These are phyloP conservation scores for Metschnikowia hibisci DNA, from an alignment of 805 yeast species.

Conservation along the genomic window DNA sequence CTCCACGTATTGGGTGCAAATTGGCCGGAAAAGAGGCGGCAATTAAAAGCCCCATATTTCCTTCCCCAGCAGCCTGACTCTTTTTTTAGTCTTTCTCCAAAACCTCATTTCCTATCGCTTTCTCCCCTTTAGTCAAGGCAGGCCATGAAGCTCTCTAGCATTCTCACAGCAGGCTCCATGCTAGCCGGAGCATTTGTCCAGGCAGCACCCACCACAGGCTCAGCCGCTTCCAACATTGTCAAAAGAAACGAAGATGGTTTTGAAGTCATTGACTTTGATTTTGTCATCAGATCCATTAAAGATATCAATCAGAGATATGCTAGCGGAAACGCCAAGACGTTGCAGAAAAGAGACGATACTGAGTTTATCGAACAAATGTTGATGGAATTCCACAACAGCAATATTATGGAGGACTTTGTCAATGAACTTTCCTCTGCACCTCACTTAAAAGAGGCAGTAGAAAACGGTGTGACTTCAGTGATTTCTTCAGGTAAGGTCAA, in stretches of 20 bases:
- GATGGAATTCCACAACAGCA: constrained; percentile 15
- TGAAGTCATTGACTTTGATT: constrained; percentile 16
- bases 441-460: constrained; percentile 13
- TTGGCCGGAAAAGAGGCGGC: neutral
- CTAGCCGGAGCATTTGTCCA: constrained; percentile 18
- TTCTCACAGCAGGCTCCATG: constrained; percentile 18
- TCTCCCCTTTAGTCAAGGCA: neutral
- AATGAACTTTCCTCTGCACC: constrained; percentile 18
- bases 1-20: constrained; percentile 15
- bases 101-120: neutral
- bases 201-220: constrained; percentile 22
- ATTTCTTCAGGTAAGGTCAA: constrained; percentile 16
- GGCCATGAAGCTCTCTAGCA: constrained; percentile 20
- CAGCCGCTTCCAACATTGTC: constrained; percentile 10
- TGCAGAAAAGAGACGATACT: constrained; percentile 17
- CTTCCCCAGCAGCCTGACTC: constrained; percentile 8
- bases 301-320: constrained; percentile 14
- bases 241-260: constrained; percentile 14
- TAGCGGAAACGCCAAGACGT: constrained; percentile 4
- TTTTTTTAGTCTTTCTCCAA: neutral
- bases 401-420: constrained; percentile 17
- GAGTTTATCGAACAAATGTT: constrained; percentile 16
- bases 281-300: constrained; percentile 10
- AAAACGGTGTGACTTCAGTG: constrained; percentile 14
- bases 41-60: constrained; percentile 7